Percentiles rank a stretch among this genome's conserved stretches.
phyloP scores from a whole-genome alignment of 352 stramenopile species.

The Phytopythium aichiense region DNA sequence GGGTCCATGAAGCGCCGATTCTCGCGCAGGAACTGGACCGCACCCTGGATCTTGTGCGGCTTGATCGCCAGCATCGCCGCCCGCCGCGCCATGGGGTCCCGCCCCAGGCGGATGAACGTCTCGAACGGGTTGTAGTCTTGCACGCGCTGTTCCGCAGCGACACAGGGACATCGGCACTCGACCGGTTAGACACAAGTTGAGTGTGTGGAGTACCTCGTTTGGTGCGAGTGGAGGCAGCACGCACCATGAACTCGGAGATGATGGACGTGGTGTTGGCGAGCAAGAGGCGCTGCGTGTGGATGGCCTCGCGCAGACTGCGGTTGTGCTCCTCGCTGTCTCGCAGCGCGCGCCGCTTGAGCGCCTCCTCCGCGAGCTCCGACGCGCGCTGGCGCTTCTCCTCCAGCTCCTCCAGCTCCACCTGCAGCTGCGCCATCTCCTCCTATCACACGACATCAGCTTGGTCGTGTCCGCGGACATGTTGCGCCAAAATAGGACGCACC shows the following conservation, averaged over 20 bases:
- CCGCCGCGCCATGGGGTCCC: slow-evolving; percentile 13
- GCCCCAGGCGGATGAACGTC: slow-evolving; percentile 15
- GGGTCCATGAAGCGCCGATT: slow-evolving; percentile 31
- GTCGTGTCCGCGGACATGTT: not conserved
- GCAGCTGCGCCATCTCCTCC: slow-evolving; percentile 20
- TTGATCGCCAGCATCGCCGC: slow-evolving; percentile 19
- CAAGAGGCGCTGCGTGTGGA: slow-evolving; percentile 19
- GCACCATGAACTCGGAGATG: slow-evolving; percentile 21
- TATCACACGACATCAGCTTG: not conserved
- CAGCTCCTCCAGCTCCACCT: slow-evolving; percentile 16
- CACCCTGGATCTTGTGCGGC: slow-evolving; percentile 30
- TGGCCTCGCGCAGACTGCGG: slow-evolving; percentile 14
- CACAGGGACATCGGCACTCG: not conserved
- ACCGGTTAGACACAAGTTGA: not conserved
- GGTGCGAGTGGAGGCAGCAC: not conserved
- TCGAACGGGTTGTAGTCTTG: slow-evolving; percentile 22
- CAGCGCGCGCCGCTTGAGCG: slow-evolving; percentile 2
- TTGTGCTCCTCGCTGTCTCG: slow-evolving; percentile 13
- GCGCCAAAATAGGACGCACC: not conserved
- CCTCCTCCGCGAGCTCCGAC: slow-evolving; percentile 13
- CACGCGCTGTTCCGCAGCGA: slow-evolving; percentile 7
- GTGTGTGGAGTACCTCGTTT: not conserved
- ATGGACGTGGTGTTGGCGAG: slow-evolving; percentile 20
- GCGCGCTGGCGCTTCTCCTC: slow-evolving; percentile 10
- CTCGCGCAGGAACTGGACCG: slow-evolving; percentile 28